Evolutionary conservation across 176 grass and related monocot species (phyloP).

Genomic region (Carex cristatella): DNA sequence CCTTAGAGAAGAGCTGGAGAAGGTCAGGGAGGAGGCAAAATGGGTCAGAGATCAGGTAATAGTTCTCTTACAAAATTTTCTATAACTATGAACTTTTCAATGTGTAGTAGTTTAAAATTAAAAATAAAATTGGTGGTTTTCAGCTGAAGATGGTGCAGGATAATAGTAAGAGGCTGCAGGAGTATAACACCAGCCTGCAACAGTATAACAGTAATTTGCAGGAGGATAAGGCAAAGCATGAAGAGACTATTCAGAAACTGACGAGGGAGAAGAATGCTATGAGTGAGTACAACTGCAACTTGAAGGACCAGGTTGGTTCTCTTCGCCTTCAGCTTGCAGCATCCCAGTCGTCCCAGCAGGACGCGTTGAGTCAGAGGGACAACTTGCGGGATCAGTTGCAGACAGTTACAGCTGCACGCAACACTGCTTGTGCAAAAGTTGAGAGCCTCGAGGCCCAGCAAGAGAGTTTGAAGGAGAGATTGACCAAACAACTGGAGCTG

Average conservation of each 20-base stretch:
- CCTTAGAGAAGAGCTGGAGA: slow-evolving; percentile 57
- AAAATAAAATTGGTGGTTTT: slow-evolving; percentile 19
- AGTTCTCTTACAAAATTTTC: not conserved
- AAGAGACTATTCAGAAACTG: slow-evolving; percentile 57
- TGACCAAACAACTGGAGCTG: slow-evolving; percentile 40
- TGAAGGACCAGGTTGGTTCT: slow-evolving; percentile 70
- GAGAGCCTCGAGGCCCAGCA: slow-evolving; percentile 43
- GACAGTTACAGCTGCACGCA: slow-evolving; percentile 61
- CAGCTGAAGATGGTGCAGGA: slow-evolving; percentile 89
- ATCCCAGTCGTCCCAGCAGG: slow-evolving; percentile 68
- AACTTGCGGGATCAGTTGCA: slow-evolving; percentile 60
- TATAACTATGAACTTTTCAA: not conserved
- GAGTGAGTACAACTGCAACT: slow-evolving; percentile 55
- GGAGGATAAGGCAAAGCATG: slow-evolving; percentile 61
- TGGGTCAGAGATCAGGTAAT: slow-evolving; percentile 77
- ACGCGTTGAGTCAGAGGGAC: slow-evolving; percentile 66
- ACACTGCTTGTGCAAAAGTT: slow-evolving; percentile 41
- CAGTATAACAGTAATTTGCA: slow-evolving; percentile 94
- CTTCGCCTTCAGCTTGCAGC: not conserved
- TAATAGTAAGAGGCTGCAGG: slow-evolving; percentile 62
- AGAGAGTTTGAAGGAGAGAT: slow-evolving; percentile 41
- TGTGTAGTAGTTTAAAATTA: not conserved
- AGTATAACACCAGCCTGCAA: slow-evolving; percentile 81
- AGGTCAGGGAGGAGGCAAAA: slow-evolving; percentile 45
- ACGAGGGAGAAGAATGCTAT: slow-evolving; percentile 81